These are phyloP conservation scores for Metrosideros polymorpha DNA, from an alignment of 441 rosid genomes.

Conservation along the genomic window DNA sequence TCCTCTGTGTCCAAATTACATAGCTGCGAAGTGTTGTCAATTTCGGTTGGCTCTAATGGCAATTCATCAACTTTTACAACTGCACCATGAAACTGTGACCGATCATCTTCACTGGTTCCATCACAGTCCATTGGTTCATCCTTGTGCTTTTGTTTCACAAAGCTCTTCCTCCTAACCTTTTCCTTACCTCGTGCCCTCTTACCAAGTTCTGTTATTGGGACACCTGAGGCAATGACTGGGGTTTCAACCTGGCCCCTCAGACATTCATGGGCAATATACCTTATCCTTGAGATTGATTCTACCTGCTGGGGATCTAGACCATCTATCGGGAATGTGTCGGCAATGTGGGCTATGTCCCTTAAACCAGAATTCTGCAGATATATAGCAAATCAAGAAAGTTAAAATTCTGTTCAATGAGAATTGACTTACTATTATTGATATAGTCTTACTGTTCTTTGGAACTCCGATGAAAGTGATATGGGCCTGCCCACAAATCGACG, in stretches of 20 bases:
- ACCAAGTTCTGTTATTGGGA: conserved; percentile 44
- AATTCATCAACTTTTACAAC: conserved; percentile 24
- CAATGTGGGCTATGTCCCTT: conserved; percentile 76
- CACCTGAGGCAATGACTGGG: conserved; percentile 25
- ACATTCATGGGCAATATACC: conserved; percentile 83
- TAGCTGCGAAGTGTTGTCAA: background rate
- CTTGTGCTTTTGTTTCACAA: conserved; percentile 64
- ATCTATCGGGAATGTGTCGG: conserved; percentile 64
- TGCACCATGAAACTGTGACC: conserved; percentile 45
- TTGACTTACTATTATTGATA: conserved; percentile 12
- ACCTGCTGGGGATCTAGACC: conserved; percentile 71
- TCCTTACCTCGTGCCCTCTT: conserved; percentile 83
- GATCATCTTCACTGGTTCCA: conserved; percentile 63
- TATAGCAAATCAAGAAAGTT: background rate
- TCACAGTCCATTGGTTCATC: conserved; percentile 60
- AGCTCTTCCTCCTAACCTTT: conserved; percentile 67
- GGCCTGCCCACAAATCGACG: conserved; percentile 94
- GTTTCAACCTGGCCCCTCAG: conserved; percentile 78
- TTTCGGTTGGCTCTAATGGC: conserved; percentile 11
- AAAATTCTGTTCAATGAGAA: background rate
- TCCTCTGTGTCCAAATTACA: conserved; percentile 3
- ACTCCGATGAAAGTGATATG: conserved; percentile 90
- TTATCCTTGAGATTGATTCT: conserved; percentile 62
- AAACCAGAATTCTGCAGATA: conserved; percentile 73
- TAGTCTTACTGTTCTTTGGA: conserved; percentile 47